Conservation (phyloP, 768 basidiomycete species). For the Lactarius hatsudake region DNA sequence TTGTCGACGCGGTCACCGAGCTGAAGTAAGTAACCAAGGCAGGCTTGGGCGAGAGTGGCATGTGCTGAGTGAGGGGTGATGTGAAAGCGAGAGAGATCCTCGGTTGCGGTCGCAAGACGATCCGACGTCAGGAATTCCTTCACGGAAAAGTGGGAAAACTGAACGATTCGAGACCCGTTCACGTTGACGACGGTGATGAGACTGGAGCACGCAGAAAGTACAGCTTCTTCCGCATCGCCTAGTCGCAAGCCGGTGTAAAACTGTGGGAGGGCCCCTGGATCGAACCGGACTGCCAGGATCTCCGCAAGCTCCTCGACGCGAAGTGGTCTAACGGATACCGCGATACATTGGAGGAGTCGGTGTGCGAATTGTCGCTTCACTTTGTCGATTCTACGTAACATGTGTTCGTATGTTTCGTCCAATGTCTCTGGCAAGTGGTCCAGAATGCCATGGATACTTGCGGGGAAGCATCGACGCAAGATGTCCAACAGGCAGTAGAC, state of each 20-base stretch:
- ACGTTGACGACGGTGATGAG: background rate
- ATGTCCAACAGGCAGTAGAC: background rate
- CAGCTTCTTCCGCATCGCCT: background rate
- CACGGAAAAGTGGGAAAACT: slow-evolving; percentile 17
- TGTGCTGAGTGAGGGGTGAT: too few relatives aligned
- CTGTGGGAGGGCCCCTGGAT: background rate
- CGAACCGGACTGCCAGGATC: slow-evolving; percentile 5
- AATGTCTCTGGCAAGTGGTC: slow-evolving; percentile 1
- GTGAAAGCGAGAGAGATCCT: too few relatives aligned
- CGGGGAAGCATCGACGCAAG: background rate
- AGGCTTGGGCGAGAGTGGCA: too few relatives aligned
- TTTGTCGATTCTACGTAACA: background rate
- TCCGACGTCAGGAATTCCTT: background rate
- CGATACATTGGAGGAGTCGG: slow-evolving; percentile 2
- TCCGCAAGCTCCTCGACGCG: slow-evolving; percentile 6
- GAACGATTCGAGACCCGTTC: background rate
- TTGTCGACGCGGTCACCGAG: too few relatives aligned
- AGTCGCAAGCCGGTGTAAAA: background rate
- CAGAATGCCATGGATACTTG: background rate
- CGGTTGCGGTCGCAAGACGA: too few relatives aligned
- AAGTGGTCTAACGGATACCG: slow-evolving; percentile 4
- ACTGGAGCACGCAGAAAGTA: slow-evolving; percentile 4
- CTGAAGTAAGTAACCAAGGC: too few relatives aligned
- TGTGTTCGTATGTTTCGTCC: slow-evolving; percentile 1
- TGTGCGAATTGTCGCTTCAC: slow-evolving; percentile 1